Evolutionary conservation across 345 rosid species (phyloP).

Genomic region (Citrus trifoliata): DNA sequence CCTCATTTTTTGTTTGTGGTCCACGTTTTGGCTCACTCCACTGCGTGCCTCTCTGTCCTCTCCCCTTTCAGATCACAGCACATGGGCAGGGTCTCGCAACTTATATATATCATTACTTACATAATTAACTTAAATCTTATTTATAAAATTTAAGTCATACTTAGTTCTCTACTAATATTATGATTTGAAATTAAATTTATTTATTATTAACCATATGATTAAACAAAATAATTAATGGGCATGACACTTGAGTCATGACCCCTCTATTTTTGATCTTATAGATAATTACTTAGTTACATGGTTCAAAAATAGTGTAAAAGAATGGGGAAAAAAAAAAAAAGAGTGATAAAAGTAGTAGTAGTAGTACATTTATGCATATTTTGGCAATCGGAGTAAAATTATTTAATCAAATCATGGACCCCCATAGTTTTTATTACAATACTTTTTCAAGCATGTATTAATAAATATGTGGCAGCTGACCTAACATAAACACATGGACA

Average conservation of each 20-base stretch:
- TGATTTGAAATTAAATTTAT: neutral
- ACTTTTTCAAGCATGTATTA: neutral
- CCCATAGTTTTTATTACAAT: neutral
- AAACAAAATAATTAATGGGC: neutral
- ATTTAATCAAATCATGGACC: neutral
- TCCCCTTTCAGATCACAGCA: neutral
- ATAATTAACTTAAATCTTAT: neutral
- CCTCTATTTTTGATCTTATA: neutral
- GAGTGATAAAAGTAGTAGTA: too few species aligned
- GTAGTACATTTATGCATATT: too few species aligned
- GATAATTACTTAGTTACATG: too few species aligned
- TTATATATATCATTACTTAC: too few species aligned
- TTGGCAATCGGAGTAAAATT: too few species aligned
- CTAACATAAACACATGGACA: conserved; percentile 2
- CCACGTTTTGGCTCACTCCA: neutral
- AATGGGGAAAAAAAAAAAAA: too few species aligned
- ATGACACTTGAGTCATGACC: neutral
- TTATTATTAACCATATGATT: neutral
- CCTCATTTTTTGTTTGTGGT: neutral
- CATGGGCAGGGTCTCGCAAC: neutral
- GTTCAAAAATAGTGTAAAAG: too few species aligned
- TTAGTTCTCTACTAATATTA: too few species aligned
- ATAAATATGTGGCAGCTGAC: neutral
- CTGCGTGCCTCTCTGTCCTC: neutral
- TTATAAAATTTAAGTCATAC: too few species aligned